Conservation (phyloP, 129 eudicot species). For the Centaurea solstitialis region DNA sequence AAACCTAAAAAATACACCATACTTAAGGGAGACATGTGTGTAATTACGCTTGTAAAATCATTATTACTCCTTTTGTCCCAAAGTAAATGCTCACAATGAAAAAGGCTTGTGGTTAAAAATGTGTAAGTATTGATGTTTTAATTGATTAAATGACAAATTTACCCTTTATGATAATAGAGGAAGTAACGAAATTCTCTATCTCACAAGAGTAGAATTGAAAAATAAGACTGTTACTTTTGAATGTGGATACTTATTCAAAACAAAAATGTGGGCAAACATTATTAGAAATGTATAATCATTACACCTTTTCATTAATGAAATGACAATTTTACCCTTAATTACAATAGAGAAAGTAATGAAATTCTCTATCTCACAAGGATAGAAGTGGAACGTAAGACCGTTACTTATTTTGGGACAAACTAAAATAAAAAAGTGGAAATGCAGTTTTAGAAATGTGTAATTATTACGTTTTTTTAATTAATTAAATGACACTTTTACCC, state of each 20-base stretch:
- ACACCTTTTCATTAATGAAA: no score
- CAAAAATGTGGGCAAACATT: no score
- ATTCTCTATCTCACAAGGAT: neutral
- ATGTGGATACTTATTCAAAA: no score
- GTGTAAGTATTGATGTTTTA: neutral
- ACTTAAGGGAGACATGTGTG: neutral
- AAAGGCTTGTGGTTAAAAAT: neutral
- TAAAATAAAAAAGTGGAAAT: no score
- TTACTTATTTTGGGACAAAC: neutral
- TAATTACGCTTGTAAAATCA: neutral
- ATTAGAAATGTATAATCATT: neutral
- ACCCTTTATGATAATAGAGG: neutral
- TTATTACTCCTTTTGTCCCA: neutral
- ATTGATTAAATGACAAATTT: neutral
- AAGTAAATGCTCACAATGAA: neutral
- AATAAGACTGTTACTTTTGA: neutral
- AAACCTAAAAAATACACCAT: conserved; percentile 57
- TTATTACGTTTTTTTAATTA: no score
- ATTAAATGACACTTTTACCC: no score
- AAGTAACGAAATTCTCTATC: neutral
- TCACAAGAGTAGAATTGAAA: neutral
- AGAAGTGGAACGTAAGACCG: neutral
- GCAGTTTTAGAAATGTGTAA: no score
- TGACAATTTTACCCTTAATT: neutral
- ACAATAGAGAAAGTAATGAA: no score